These are phyloP conservation scores for Hansenula lynferdii DNA, from an alignment of 1,139 yeast species.

Conservation along the genomic window DNA sequence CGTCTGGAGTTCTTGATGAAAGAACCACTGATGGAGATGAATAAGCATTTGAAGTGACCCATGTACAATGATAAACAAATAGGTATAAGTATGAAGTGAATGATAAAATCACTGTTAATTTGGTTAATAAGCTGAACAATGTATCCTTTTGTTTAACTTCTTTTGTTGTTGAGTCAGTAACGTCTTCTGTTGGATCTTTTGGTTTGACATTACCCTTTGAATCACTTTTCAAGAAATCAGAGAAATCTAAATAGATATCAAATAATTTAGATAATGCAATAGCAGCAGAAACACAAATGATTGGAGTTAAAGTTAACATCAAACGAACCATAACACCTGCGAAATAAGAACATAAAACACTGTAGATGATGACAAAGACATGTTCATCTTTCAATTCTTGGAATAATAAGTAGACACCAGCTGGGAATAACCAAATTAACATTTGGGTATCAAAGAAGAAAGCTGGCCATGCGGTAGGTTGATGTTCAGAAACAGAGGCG, in stretches of 20 bases:
- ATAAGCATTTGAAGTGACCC: conserved; percentile 95
- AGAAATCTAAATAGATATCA: conserved; percentile 75
- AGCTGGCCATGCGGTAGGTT: conserved; percentile 99
- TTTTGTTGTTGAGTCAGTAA: too few relatives aligned
- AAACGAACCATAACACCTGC: conserved; percentile 99
- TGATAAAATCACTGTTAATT: conserved; percentile 59
- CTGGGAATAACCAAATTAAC: conserved; percentile 98
- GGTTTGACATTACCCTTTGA: conserved; percentile 6
- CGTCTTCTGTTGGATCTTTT: neutral
- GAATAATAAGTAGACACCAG: conserved; percentile 87
- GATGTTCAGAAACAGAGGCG: conserved; percentile 98
- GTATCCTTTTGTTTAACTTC: conserved; percentile 9
- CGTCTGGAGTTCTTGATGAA: conserved; percentile 82
- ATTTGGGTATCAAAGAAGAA: conserved; percentile 92
- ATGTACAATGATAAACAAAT: conserved; percentile 93
- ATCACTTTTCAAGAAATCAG: conserved; percentile 33
- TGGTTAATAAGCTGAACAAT: conserved; percentile 44
- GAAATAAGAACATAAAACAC: conserved; percentile 90
- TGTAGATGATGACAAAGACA: conserved; percentile 84
- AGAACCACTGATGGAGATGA: conserved; percentile 97
- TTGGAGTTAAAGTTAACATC: conserved; percentile 95
- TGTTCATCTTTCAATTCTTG: conserved; percentile 90
- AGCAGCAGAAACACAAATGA: conserved; percentile 89
- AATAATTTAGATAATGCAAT: conserved; percentile 81
- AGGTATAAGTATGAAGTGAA: conserved; percentile 71